Evolutionary conservation across 1,284 basidiomycete species (phyloP).

Genomic region (Tranzscheliella williamsii): DNA sequence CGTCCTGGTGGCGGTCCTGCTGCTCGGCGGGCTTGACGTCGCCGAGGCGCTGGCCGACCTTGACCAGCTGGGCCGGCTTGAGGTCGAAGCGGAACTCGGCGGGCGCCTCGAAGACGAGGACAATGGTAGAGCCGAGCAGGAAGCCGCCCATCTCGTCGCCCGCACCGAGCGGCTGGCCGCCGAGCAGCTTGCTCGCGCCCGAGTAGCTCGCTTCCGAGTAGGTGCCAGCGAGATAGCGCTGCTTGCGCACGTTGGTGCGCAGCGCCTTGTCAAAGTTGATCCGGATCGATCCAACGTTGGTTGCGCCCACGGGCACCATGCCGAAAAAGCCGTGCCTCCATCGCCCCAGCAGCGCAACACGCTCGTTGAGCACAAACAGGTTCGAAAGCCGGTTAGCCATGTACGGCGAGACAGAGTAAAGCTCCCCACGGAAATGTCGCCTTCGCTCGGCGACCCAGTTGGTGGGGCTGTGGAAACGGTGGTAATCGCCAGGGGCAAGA

Average conservation of each 20-base stretch:
- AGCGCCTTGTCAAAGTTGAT: slow-evolving; percentile 90
- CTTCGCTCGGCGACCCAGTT: slow-evolving; percentile 96
- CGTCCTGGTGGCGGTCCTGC: too few relatives aligned
- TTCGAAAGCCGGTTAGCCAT: slow-evolving; percentile 90
- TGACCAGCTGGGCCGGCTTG: slow-evolving; percentile 81
- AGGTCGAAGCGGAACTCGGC: slow-evolving; percentile 78
- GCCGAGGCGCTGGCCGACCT: slow-evolving; percentile 75
- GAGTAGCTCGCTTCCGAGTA: slow-evolving; percentile 77
- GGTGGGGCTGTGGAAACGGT: slow-evolving; percentile 93
- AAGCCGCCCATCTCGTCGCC: slow-evolving; percentile 99
- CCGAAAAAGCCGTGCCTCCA: slow-evolving; percentile 96
- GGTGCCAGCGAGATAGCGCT: slow-evolving; percentile 68
- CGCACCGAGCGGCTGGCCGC: slow-evolving; percentile 81
- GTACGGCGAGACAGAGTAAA: slow-evolving; percentile 95
- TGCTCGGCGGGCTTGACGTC: slow-evolving; percentile 34
- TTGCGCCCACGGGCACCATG: slow-evolving; percentile 97
- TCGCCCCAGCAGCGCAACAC: slow-evolving; percentile 90
- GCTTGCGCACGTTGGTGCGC: slow-evolving; percentile 55
- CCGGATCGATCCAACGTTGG: slow-evolving; percentile 94
- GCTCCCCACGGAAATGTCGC: slow-evolving; percentile 92
- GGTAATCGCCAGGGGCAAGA: slow-evolving; percentile 97
- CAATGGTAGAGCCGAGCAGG: slow-evolving; percentile 90
- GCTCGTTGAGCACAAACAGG: slow-evolving; percentile 94
- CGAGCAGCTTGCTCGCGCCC: slow-evolving; percentile 66
- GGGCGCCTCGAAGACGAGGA: slow-evolving; percentile 95